These are phyloP conservation scores for Cladosporium colombiae DNA, from an alignment of 2,329 filamentous ascomycete species.

Conservation along the genomic window DNA sequence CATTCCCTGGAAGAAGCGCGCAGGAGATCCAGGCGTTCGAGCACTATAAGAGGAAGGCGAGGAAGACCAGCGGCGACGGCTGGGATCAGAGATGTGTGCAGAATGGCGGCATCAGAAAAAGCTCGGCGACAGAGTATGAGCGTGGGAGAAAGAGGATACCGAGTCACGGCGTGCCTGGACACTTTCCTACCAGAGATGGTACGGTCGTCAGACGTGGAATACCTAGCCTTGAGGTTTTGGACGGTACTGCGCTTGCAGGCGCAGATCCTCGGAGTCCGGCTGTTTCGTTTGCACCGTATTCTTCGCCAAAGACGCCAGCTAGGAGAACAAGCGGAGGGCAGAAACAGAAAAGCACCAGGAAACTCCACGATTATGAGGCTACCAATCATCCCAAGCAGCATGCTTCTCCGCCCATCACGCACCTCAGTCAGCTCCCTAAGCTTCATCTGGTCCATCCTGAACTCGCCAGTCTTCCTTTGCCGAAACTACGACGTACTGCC, in stretches of 20 bases:
- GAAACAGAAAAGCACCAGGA: not conserved
- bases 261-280: not conserved
- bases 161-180: constrained; percentile 10
- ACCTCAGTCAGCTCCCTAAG: constrained; percentile 29
- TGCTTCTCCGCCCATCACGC: constrained; percentile 1
- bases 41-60: constrained; percentile 34
- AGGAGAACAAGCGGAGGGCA: constrained; percentile 1
- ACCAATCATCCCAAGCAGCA: not conserved
- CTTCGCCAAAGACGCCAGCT: constrained; percentile 15
- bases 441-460: constrained; percentile 34
- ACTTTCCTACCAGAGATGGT: constrained; percentile 4
- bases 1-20: constrained; percentile 32
- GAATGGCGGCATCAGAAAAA: constrained; percentile 17
- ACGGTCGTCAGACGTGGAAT: constrained; percentile 6
- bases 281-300: constrained; percentile 17
- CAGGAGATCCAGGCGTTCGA: constrained; percentile 36
- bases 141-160: constrained; percentile 20
- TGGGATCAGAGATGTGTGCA: constrained; percentile 27
- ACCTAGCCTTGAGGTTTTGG: not conserved
- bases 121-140: constrained; percentile 18
- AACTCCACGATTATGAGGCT: not conserved
- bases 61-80: constrained; percentile 31
- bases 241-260: not conserved
- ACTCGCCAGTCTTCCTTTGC: constrained; percentile 29
- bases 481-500: constrained; percentile 6